phyloP scores from a whole-genome alignment of 1,139 yeast genomes.

The Saccharomyces hybrid region DNA sequence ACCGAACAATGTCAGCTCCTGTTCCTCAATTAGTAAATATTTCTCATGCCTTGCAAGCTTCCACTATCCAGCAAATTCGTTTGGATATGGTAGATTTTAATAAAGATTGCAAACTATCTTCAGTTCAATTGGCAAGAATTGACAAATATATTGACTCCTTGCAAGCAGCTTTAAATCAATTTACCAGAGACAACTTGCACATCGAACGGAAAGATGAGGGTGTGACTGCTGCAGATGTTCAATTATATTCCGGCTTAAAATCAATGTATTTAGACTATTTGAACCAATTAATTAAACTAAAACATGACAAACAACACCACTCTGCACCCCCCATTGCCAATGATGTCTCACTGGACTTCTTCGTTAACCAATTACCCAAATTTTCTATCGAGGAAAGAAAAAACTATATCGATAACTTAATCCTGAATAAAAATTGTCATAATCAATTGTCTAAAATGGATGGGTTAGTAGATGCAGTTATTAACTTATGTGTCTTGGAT shows the following conservation, averaged over 20 bases:
- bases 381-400: conserved; percentile 22
- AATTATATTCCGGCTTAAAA: conserved; percentile 26
- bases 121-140: conserved; percentile 16
- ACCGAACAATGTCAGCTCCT: conserved; percentile 15
- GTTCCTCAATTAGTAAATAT: conserved; percentile 30
- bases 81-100: conserved; percentile 19
- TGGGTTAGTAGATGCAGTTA: conserved; percentile 16
- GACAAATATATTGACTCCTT: conserved; percentile 20
- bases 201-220: conserved; percentile 17
- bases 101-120: conserved; percentile 11
- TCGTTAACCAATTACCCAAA: conserved; percentile 13
- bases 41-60: conserved; percentile 28
- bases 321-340: neutral
- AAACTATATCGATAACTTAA: conserved; percentile 17
- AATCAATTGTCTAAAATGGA: conserved; percentile 10
- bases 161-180: conserved; percentile 20
- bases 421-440: conserved; percentile 8
- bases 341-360: neutral
- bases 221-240: conserved; percentile 26
- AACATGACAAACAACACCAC: conserved; percentile 4
- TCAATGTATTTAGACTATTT: conserved; percentile 29
- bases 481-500: conserved; percentile 24
- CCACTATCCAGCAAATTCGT: conserved; percentile 25
- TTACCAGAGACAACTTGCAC: conserved; percentile 27
- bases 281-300: conserved; percentile 20